These are phyloP conservation scores for Drechslerella coelobrocha DNA, from an alignment of 2,329 filamentous ascomycete species.

Conservation along the genomic window DNA sequence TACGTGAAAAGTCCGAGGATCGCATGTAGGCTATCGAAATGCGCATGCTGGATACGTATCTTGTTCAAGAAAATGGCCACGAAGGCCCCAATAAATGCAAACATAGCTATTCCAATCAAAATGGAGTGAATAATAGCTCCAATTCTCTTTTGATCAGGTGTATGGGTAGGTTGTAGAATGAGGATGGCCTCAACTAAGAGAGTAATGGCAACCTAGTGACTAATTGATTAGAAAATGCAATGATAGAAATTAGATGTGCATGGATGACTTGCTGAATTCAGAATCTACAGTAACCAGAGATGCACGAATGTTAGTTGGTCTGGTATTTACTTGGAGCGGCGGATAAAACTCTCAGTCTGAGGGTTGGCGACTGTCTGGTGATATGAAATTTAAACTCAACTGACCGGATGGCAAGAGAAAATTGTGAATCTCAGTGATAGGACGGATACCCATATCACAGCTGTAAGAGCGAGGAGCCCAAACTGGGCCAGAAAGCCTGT, in stretches of 20 bases:
- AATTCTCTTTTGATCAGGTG: constrained; percentile 72
- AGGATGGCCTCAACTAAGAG: constrained; percentile 80
- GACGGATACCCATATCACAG: constrained; percentile 78
- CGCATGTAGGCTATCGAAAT: constrained; percentile 82
- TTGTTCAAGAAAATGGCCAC: constrained; percentile 86
- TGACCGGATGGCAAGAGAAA: constrained; percentile 86
- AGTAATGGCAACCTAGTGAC: constrained; percentile 67
- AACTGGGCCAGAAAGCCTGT: constrained; percentile 81
- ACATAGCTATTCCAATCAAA: constrained; percentile 71
- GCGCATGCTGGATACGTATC: constrained; percentile 62
- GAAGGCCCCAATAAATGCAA: constrained; percentile 70
- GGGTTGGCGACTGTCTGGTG: too few species aligned
- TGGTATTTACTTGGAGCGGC: neutral
- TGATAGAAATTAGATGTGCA: constrained; percentile 61
- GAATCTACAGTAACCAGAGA: constrained; percentile 1
- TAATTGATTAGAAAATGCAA: neutral
- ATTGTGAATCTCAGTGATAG: constrained; percentile 75
- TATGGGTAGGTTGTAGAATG: constrained; percentile 84
- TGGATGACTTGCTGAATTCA: constrained; percentile 5
- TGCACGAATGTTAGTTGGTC: neutral
- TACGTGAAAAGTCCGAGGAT: constrained; percentile 81
- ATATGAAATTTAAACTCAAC: constrained; percentile 54
- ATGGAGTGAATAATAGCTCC: constrained; percentile 71
- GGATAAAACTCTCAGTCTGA: neutral
- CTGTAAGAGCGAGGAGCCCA: constrained; percentile 75